Evolutionary conservation across 331 rosid genomes (phyloP).

Genomic region (Ulmus americana): DNA sequence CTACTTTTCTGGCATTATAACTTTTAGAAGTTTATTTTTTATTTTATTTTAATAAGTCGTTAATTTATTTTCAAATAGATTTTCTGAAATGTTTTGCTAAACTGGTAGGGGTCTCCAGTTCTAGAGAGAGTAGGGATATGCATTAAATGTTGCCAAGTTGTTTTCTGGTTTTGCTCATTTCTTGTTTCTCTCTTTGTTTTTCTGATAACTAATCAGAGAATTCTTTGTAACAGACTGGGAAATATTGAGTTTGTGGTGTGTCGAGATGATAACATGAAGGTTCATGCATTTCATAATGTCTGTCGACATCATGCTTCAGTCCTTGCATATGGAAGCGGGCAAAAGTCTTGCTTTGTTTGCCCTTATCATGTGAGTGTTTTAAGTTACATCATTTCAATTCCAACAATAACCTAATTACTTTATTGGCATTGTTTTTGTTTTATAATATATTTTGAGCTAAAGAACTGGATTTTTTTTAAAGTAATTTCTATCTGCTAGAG

Average conservation of each 20-base stretch:
- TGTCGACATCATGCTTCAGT: slow-evolving; percentile 89
- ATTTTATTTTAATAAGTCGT: background rate
- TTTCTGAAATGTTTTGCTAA: slow-evolving; percentile 7
- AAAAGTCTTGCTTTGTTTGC: slow-evolving; percentile 83
- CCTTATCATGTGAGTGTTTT: slow-evolving; percentile 81
- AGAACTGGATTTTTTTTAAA: background rate
- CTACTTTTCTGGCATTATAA: background rate
- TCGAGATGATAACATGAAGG: slow-evolving; percentile 50
- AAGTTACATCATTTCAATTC: background rate
- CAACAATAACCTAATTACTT: background rate
- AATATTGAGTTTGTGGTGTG: slow-evolving; percentile 73
- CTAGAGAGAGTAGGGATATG: too few species aligned
- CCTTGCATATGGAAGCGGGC: slow-evolving; percentile 66
- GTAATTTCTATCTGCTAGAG: background rate
- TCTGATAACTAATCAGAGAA: slow-evolving; percentile 35
- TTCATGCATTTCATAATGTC: slow-evolving; percentile 78
- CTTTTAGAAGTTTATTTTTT: background rate
- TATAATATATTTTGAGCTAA: background rate
- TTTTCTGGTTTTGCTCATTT: background rate
- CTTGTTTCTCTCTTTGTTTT: slow-evolving; percentile 28
- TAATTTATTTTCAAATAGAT: slow-evolving; percentile 8
- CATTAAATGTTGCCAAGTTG: background rate
- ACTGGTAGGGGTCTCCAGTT: too few species aligned
- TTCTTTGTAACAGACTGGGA: slow-evolving; percentile 54
- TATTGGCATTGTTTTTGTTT: background rate